phyloP scores from a whole-genome alignment of 1,284 basidiomycete species.

The Microbotryomycetes sp. region DNA sequence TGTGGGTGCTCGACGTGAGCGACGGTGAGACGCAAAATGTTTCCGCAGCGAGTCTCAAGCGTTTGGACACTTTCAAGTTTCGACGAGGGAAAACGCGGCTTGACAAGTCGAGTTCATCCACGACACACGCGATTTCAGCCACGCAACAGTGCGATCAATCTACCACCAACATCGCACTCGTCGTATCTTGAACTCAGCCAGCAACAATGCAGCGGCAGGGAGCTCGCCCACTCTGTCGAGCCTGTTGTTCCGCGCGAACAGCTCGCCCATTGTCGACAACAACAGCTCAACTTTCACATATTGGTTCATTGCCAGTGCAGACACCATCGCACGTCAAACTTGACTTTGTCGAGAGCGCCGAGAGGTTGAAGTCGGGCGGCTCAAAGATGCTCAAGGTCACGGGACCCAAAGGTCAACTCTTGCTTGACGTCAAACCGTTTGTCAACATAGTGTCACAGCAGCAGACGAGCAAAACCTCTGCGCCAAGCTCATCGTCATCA shows the following conservation, averaged over 20 bases:
- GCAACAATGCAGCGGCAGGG: no score
- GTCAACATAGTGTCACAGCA: slow-evolving; percentile 10
- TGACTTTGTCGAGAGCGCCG: slow-evolving; percentile 4
- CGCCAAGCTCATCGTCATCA: neutral
- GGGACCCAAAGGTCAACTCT: slow-evolving; percentile 31
- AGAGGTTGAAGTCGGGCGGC: neutral
- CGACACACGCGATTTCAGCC: no score
- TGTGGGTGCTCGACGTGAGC: no score
- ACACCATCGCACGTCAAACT: slow-evolving; percentile 57
- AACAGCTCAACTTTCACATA: slow-evolving; percentile 49
- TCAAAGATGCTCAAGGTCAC: slow-evolving; percentile 8
- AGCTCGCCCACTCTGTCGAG: neutral
- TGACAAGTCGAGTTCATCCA: no score
- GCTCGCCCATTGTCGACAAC: slow-evolving; percentile 14
- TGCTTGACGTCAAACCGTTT: slow-evolving; percentile 26
- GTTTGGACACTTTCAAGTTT: no score
- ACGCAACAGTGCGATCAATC: no score
- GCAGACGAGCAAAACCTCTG: neutral
- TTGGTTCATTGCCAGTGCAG: slow-evolving; percentile 71
- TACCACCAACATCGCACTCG: neutral
- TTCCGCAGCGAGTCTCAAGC: no score
- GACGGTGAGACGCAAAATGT: no score
- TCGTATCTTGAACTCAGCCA: neutral
- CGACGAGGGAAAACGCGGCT: no score
- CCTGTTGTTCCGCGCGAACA: neutral